These are phyloP conservation scores for Beta vulgaris DNA, from an alignment of 148 eudicot genomes.

Conservation along the genomic window DNA sequence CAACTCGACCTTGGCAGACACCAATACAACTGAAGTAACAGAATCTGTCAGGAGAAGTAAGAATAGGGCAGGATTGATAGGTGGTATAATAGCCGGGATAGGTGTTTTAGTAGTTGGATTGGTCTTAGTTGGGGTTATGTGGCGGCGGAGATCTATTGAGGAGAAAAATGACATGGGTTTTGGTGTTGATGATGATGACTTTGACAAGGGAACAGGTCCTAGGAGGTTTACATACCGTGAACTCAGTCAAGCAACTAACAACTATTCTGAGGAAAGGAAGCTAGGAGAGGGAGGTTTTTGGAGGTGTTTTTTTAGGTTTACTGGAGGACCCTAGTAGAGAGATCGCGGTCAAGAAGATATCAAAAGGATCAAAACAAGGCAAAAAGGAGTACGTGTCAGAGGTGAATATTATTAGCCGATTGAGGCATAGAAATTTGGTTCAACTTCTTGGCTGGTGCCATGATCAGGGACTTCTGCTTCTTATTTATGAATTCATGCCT, in stretches of 20 bases:
- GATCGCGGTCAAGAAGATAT: slow-evolving; percentile 36
- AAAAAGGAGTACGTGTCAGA: slow-evolving; percentile 41
- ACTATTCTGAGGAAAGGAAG: slow-evolving; percentile 36
- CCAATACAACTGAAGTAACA: not conserved
- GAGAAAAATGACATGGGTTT: not conserved
- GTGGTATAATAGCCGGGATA: slow-evolving; percentile 19
- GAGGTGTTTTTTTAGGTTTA: slow-evolving; percentile 40
- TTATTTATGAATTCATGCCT: no score
- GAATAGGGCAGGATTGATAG: slow-evolving; percentile 6
- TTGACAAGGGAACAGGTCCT: slow-evolving; percentile 34
- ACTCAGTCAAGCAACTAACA: slow-evolving; percentile 32
- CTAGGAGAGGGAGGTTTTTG: slow-evolving; percentile 50
- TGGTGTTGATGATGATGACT: slow-evolving; percentile 26
- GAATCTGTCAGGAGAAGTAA: not conserved
- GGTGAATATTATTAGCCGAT: slow-evolving; percentile 38
- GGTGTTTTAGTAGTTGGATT: slow-evolving; percentile 12
- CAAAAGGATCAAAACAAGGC: slow-evolving; percentile 43
- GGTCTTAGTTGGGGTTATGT: slow-evolving; percentile 11
- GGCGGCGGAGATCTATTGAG: slow-evolving; percentile 13
- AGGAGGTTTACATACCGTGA: slow-evolving; percentile 29
- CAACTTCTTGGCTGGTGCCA: no score
- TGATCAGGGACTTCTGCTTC: no score
- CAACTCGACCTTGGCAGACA: slow-evolving; percentile 24
- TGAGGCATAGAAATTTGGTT: slow-evolving; percentile 45
- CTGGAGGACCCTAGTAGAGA: slow-evolving; percentile 10